Conservation (phyloP, 306 rosid species). For the Cucurbita argyrosperma region DNA sequence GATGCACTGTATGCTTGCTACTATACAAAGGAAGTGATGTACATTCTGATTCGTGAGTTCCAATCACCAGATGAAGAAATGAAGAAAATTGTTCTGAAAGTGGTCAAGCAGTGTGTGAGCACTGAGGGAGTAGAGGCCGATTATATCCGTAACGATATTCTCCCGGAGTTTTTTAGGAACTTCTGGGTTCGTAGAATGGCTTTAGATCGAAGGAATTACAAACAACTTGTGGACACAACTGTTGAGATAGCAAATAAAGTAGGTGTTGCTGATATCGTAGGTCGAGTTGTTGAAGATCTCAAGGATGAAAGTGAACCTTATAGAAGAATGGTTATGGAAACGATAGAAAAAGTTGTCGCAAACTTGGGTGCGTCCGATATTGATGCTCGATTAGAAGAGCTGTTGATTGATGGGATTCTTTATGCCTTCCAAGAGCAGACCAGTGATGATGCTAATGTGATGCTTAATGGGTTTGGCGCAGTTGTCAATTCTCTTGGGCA, state of each 20-base stretch:
- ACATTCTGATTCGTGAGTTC: conserved; percentile 75
- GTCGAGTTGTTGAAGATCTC: conserved; percentile 87
- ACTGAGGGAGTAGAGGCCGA: conserved; percentile 95
- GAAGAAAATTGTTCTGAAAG: conserved; percentile 93
- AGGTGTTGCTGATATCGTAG: conserved; percentile 90
- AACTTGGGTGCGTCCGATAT: conserved; percentile 86
- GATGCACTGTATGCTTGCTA: conserved; percentile 88
- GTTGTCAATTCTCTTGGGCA: conserved; percentile 93
- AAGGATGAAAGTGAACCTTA: conserved; percentile 98
- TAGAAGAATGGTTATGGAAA: conserved; percentile 96
- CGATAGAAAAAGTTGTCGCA: conserved; percentile 89
- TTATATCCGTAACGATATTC: conserved; percentile 54
- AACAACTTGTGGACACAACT: conserved; percentile 86
- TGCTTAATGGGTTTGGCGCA: conserved; percentile 94
- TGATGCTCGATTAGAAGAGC: conserved; percentile 87
- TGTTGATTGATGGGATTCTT: conserved; percentile 84
- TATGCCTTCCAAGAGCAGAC: conserved; percentile 99
- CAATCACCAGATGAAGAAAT: conserved; percentile 99
- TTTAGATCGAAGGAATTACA: conserved; percentile 80
- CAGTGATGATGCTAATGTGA: conserved; percentile 93
- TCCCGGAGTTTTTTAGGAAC: conserved; percentile 80
- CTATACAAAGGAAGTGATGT: conserved; percentile 90
- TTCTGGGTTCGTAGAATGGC: conserved; percentile 99
- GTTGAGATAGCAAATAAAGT: conserved; percentile 96
- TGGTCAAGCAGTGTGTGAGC: conserved; percentile 94